These are phyloP conservation scores for Wickerhamomyces chaumierensis DNA, from an alignment of 805 yeast species.

Conservation along the genomic window DNA sequence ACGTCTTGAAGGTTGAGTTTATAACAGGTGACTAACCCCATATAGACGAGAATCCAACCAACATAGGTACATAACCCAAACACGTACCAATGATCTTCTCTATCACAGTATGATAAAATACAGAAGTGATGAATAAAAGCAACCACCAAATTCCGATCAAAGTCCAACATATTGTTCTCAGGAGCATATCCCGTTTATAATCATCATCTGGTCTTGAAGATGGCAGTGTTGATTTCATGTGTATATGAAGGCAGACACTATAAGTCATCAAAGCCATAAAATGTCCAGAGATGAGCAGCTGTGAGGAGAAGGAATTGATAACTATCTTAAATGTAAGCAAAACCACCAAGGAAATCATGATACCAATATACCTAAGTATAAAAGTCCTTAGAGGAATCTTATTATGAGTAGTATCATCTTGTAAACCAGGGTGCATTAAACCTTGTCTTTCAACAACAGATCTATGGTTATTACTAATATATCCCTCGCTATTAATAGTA, in stretches of 20 bases:
- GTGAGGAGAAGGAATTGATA: neutral
- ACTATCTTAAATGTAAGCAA: neutral
- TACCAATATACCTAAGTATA: neutral
- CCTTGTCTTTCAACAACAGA: no score
- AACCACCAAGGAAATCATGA: neutral
- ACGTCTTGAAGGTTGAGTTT: no score
- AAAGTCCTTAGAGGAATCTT: no score
- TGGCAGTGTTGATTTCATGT: neutral
- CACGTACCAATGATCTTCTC: slow-evolving; percentile 6
- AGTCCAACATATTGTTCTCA: neutral
- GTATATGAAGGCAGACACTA: slow-evolving; percentile 1
- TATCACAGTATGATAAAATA: slow-evolving; percentile 7
- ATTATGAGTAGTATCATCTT: no score
- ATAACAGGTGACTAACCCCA: no score
- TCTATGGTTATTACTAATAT: no score
- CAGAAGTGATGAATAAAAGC: slow-evolving; percentile 6
- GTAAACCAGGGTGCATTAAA: no score
- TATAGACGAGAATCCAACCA: no score
- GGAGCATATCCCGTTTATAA: neutral
- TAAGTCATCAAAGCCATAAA: slow-evolving; percentile 6
- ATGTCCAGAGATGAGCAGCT: slow-evolving; percentile 8
- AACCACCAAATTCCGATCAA: slow-evolving; percentile 6
- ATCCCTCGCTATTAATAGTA: no score
- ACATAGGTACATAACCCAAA: slow-evolving; percentile 3
- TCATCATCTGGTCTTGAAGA: slow-evolving; percentile 2